Percentiles rank a stretch among this genome's conserved stretches.
These are phyloP conservation scores for Monosporascus sp. DNA, from an alignment of 2,329 filamentous ascomycete species.

Conservation along the genomic window DNA sequence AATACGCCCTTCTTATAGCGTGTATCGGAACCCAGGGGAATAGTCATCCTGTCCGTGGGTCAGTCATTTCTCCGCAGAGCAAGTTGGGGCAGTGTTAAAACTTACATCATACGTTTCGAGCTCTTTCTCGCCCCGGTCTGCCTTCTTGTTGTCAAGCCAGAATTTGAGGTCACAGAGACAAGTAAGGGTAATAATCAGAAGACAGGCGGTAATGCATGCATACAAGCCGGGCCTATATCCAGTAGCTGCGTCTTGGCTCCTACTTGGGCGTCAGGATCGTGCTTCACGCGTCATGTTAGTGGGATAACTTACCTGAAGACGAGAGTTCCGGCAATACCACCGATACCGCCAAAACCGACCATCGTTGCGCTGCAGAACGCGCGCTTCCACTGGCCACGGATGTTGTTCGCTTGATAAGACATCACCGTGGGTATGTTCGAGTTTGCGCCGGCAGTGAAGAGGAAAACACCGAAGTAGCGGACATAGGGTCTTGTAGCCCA, in stretches of 20 bases:
- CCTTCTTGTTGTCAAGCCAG: constrained; percentile 35
- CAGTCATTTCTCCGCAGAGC: neutral
- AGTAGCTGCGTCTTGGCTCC: constrained; percentile 40
- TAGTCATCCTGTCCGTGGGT: neutral
- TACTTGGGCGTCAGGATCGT: constrained; percentile 8
- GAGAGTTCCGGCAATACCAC: constrained; percentile 67
- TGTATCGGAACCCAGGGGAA: neutral
- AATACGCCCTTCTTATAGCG: neutral
- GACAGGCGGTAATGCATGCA: constrained; percentile 41
- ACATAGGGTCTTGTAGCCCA: constrained; percentile 51
- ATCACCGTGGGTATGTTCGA: constrained; percentile 42
- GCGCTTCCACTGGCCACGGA: constrained; percentile 80
- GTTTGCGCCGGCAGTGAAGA: constrained; percentile 71
- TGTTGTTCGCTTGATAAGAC: constrained; percentile 64
- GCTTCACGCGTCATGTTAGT: neutral
- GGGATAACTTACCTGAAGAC: constrained; percentile 46
- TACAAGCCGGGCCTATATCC: constrained; percentile 47
- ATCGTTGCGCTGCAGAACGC: constrained; percentile 71
- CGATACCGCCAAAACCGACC: constrained; percentile 69
- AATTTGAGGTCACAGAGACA: constrained; percentile 31
- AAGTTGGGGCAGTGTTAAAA: constrained; percentile 1
- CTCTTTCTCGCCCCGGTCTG: constrained; percentile 40
- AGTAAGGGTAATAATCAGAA: constrained; percentile 39
- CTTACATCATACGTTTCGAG: constrained; percentile 42
- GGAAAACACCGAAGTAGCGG: constrained; percentile 70